Conservation (phyloP, 2,329 filamentous ascomycete species). For the Colletotrichum musae region DNA sequence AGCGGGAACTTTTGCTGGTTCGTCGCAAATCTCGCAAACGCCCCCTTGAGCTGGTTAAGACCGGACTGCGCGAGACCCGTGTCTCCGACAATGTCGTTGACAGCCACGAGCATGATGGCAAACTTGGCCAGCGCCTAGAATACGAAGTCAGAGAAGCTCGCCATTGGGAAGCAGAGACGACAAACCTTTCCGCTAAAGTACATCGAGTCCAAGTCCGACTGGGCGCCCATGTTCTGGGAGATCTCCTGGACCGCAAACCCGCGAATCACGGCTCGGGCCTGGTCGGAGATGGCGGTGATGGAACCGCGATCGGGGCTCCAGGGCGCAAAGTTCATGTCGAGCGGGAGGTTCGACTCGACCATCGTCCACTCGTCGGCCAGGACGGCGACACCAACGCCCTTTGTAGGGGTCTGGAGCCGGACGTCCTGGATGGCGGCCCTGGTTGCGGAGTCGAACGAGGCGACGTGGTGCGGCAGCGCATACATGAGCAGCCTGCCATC, state of each 20-base stretch:
- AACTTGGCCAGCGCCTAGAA: slow-evolving; percentile 80
- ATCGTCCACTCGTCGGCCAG: slow-evolving; percentile 83
- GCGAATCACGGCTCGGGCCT: slow-evolving; percentile 72
- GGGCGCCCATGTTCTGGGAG: slow-evolving; percentile 79
- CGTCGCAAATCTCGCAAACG: slow-evolving; percentile 75
- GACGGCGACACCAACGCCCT: slow-evolving; percentile 83
- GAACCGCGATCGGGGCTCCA: slow-evolving; percentile 74
- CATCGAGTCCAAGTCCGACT: slow-evolving; percentile 86
- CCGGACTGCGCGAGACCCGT: slow-evolving; percentile 69
- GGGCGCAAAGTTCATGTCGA: slow-evolving; percentile 82
- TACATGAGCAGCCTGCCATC: slow-evolving; percentile 82
- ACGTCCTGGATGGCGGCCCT: slow-evolving; percentile 67
- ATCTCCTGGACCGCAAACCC: slow-evolving; percentile 80
- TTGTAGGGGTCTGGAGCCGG: slow-evolving; percentile 84
- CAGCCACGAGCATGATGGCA: slow-evolving; percentile 76
- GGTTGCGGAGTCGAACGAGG: slow-evolving; percentile 77
- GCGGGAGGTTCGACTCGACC: slow-evolving; percentile 80
- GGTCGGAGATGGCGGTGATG: slow-evolving; percentile 62
- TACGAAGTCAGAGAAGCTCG: slow-evolving; percentile 2
- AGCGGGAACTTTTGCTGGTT: slow-evolving; percentile 79
- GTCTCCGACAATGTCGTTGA: slow-evolving; percentile 75
- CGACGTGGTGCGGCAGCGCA: slow-evolving; percentile 87
- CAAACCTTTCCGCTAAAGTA: slow-evolving; percentile 89
- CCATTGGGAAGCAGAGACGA: slow-evolving; percentile 39
- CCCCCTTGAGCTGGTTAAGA: slow-evolving; percentile 73